Conservation (phyloP, 202 grass and related monocot genomes). For the Schoenoplectus triqueter region DNA sequence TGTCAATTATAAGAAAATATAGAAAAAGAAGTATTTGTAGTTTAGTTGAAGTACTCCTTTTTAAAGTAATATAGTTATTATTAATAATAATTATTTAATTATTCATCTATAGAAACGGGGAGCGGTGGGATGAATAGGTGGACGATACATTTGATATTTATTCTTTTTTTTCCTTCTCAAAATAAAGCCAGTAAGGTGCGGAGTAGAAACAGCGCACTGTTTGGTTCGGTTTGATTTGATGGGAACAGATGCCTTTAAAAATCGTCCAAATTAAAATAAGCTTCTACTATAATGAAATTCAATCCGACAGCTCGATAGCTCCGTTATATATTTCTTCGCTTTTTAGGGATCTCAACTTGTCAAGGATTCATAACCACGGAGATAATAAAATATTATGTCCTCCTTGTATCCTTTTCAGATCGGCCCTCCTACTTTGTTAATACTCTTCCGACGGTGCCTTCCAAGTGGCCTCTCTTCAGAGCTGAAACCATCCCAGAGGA, state of each 20-base stretch:
- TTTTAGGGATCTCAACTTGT: neutral
- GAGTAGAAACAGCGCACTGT: neutral
- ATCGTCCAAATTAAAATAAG: slow-evolving; percentile 14
- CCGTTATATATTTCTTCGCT: neutral
- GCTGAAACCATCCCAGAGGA: neutral
- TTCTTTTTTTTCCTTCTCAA: neutral
- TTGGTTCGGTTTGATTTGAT: slow-evolving; percentile 11
- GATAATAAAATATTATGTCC: neutral
- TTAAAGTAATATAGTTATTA: too few relatives aligned
- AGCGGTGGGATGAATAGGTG: too few relatives aligned
- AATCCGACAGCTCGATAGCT: slow-evolving; percentile 6
- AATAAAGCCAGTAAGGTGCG: neutral
- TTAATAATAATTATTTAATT: too few relatives aligned
- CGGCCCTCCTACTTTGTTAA: neutral
- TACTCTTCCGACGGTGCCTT: neutral
- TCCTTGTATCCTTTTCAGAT: neutral
- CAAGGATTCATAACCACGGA: neutral
- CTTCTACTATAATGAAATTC: neutral
- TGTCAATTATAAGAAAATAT: too few relatives aligned
- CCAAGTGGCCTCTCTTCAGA: neutral
- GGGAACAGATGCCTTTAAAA: neutral
- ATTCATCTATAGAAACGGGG: too few relatives aligned
- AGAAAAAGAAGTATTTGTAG: too few relatives aligned
- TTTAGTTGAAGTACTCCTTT: too few relatives aligned
- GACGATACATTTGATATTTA: neutral